Evolutionary conservation across 2,329 filamentous ascomycete genomes (phyloP).

Genomic region (Dryadomyces quercivorus): DNA sequence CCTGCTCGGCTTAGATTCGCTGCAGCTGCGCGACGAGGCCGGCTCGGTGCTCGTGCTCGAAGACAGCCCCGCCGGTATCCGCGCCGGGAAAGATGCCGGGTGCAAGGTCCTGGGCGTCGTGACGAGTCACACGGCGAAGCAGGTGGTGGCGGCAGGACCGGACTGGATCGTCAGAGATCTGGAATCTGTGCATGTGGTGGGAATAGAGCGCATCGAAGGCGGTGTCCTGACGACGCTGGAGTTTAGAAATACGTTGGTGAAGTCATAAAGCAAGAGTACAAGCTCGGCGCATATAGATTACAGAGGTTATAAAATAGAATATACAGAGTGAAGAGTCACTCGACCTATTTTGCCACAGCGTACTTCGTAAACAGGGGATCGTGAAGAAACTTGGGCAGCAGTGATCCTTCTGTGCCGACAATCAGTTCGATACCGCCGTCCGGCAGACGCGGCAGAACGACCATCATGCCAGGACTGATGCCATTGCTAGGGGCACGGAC

Average conservation of each 20-base stretch:
- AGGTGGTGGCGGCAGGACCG: conserved; percentile 63
- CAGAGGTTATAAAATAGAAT: no score
- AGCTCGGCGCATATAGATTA: no score
- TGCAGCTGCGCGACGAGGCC: conserved; percentile 30
- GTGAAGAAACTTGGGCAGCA: background rate
- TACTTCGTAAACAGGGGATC: conserved; percentile 1
- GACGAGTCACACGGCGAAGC: conserved; percentile 66
- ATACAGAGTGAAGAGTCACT: no score
- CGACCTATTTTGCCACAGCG: background rate
- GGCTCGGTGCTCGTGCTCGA: conserved; percentile 62
- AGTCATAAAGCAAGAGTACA: background rate
- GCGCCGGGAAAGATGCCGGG: conserved; percentile 71
- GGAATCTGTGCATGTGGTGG: conserved; percentile 55
- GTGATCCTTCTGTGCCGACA: background rate
- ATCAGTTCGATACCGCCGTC: conserved; percentile 1
- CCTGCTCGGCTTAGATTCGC: conserved; percentile 49
- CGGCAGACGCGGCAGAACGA: background rate
- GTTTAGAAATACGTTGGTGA: conserved; percentile 45
- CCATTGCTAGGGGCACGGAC: background rate
- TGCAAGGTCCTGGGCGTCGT: conserved; percentile 75
- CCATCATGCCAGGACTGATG: background rate
- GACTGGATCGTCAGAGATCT: conserved; percentile 82
- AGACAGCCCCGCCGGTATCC: conserved; percentile 78
- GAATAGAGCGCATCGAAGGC: conserved; percentile 27
- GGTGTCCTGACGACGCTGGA: conserved; percentile 37